phyloP scores from a whole-genome alignment of 139 green algal species.

The Parachlorella kessleri region DNA sequence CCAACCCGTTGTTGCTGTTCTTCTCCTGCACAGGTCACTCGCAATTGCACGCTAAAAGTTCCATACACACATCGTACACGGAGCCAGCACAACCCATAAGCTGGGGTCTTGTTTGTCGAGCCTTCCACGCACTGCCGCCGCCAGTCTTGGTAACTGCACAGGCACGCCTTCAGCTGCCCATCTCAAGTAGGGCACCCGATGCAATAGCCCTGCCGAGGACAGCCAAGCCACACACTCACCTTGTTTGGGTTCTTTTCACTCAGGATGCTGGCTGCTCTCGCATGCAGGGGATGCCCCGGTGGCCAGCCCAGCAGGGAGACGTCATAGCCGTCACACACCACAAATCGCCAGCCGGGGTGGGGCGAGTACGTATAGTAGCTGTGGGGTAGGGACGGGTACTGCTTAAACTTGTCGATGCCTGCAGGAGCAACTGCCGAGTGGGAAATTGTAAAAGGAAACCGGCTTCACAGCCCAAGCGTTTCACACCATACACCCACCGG shows the following conservation, averaged over 20 bases:
- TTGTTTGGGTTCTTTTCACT: conserved; percentile 67
- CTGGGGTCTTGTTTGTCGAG: too few species aligned
- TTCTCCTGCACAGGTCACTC: conserved; percentile 71
- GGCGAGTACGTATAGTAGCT: conserved; percentile 72
- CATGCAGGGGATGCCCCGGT: conserved; percentile 50
- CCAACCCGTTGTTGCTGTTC: conserved; percentile 64
- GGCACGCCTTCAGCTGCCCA: too few species aligned
- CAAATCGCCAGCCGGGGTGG: conserved; percentile 57
- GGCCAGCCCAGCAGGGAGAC: conserved; percentile 59
- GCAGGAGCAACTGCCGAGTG: too few species aligned
- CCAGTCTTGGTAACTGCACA: too few species aligned
- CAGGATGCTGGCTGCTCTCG: conserved; percentile 54
- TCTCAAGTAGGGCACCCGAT: neutral
- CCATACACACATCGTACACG: too few species aligned
- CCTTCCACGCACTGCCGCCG: too few species aligned
- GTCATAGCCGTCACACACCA: conserved; percentile 86
- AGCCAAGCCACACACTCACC: conserved; percentile 21
- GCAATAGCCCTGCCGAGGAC: too few species aligned
- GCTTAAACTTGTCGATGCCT: neutral
- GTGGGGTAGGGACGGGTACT: neutral
- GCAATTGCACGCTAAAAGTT: too few species aligned
- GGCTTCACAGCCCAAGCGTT: too few species aligned
- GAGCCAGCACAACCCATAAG: too few species aligned
- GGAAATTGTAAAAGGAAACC: too few species aligned
- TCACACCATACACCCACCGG: too few species aligned